A percentile compares a stretch with the other conserved stretches of the same genome.
Conservation (phyloP, 805 yeast species). For the Candida boidinii region DNA sequence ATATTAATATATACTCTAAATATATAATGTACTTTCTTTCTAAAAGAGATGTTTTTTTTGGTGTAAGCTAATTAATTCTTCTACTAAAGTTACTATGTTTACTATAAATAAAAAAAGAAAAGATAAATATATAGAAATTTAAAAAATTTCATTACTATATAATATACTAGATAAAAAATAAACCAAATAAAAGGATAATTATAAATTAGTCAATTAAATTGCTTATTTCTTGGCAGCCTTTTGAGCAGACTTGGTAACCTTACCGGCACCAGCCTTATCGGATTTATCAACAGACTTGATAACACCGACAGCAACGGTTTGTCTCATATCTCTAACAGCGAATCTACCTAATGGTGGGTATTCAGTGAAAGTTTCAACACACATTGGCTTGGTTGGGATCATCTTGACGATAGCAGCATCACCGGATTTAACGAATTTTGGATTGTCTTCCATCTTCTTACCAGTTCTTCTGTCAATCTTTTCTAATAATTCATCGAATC, state of each 20-base stretch:
- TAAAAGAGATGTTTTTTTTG: too few relatives aligned
- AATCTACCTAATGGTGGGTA: constrained; percentile 98
- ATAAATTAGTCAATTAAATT: constrained; percentile 7
- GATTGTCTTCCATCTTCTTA: constrained; percentile 80
- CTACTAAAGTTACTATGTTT: too few relatives aligned
- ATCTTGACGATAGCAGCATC: constrained; percentile 92
- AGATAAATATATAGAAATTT: too few relatives aligned
- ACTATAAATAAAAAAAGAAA: too few relatives aligned
- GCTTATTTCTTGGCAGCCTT: constrained; percentile 71
- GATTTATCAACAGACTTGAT: constrained; percentile 91
- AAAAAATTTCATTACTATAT: neutral
- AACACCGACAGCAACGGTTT: constrained; percentile 99
- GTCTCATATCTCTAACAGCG: constrained; percentile 99
- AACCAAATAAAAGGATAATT: too few relatives aligned
- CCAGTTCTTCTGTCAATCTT: constrained; percentile 93
- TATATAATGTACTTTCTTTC: too few relatives aligned
- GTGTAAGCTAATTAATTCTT: too few relatives aligned
- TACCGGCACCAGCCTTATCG: constrained; percentile 82
- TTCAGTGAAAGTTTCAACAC: constrained; percentile 90
- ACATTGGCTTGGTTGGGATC: constrained; percentile 85
- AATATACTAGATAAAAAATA: constrained; percentile 4
- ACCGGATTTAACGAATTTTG: constrained; percentile 93
- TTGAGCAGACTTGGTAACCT: constrained; percentile 94
- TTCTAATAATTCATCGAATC: constrained; percentile 61
- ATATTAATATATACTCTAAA: too few relatives aligned